A percentile compares a stretch with the other conserved stretches of the same genome.
phyloP scores from a whole-genome alignment of 2,329 filamentous ascomycete species.

The Claviceps digitariae region DNA sequence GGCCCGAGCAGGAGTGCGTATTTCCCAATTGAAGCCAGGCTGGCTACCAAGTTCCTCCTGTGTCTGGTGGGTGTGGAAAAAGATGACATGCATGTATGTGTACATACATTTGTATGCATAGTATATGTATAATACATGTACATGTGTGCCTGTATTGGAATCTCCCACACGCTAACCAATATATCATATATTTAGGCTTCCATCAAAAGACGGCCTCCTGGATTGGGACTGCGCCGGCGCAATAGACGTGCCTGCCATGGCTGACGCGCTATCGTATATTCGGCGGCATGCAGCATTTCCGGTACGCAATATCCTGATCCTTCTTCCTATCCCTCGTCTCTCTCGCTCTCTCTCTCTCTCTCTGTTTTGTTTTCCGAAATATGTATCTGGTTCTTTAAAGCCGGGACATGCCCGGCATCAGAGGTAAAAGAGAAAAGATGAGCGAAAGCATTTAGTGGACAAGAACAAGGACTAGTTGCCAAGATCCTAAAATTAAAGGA shows the following conservation, averaged over 20 bases:
- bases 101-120: not conserved
- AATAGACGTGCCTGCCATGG: conserved; percentile 57
- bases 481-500: too few relatives aligned
- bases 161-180: not conserved
- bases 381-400: not conserved
- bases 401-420: too few relatives aligned
- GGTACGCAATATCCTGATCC: conserved; percentile 20
- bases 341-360: not conserved
- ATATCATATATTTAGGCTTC: conserved; percentile 29
- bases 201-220: conserved; percentile 45
- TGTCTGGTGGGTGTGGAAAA: too few relatives aligned
- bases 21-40: too few relatives aligned
- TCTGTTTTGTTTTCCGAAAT: too few relatives aligned
- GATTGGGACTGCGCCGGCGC: conserved; percentile 90
- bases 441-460: too few relatives aligned
- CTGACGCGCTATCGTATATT: conserved; percentile 55
- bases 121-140: not conserved
- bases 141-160: not conserved
- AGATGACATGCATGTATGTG: not conserved
- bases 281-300: conserved; percentile 51
- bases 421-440: too few relatives aligned
- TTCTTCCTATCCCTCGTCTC: not conserved
- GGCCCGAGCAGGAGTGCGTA: conserved; percentile 55
- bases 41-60: too few relatives aligned
- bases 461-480: too few relatives aligned